A percentile compares a stretch with the other conserved stretches of the same genome.
Evolutionary conservation across 2,329 filamentous ascomycete species (phyloP).

Genomic region (Alternaria metachromatica): DNA sequence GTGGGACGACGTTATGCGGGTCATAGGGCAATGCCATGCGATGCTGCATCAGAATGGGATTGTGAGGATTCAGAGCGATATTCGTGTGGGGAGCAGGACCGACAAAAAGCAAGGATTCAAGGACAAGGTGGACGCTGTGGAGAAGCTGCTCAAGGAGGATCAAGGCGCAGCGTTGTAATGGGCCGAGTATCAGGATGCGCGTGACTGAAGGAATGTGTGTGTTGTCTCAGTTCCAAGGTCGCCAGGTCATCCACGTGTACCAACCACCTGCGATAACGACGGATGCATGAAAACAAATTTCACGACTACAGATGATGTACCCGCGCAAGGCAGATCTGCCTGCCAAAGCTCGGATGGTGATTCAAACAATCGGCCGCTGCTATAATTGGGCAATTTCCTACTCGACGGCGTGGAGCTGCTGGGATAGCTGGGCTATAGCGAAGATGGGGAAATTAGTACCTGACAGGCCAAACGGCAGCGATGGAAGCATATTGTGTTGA

Average conservation of each 20-base stretch:
- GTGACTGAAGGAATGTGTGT: constrained; percentile 10
- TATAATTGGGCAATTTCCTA: constrained; percentile 23
- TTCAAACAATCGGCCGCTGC: constrained; percentile 21
- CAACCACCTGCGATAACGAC: neutral
- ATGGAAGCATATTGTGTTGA: constrained; percentile 4
- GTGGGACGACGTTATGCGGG: constrained; percentile 84
- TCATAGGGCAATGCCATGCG: constrained; percentile 50
- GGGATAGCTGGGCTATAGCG: constrained; percentile 7
- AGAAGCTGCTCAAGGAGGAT: constrained; percentile 56
- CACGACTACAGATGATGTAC: neutral
- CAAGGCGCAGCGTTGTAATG: constrained; percentile 20
- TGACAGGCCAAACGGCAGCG: constrained; percentile 2
- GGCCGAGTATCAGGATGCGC: neutral
- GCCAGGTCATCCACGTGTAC: constrained; percentile 9
- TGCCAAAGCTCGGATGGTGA: constrained; percentile 3
- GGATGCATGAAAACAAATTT: constrained; percentile 11
- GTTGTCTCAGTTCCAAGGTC: constrained; percentile 11
- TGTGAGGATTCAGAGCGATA: constrained; percentile 81
- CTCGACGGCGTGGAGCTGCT: constrained; percentile 11
- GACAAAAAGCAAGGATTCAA: constrained; percentile 84
- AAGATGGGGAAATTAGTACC: constrained; percentile 3
- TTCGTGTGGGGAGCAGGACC: constrained; percentile 83
- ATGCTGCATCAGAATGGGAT: constrained; percentile 49
- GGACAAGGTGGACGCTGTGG: constrained; percentile 75
- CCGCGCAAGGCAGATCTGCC: constrained; percentile 6